These are phyloP conservation scores for Phytopythium sindhum DNA, from an alignment of 352 stramenopile genomes.

Conservation along the genomic window DNA sequence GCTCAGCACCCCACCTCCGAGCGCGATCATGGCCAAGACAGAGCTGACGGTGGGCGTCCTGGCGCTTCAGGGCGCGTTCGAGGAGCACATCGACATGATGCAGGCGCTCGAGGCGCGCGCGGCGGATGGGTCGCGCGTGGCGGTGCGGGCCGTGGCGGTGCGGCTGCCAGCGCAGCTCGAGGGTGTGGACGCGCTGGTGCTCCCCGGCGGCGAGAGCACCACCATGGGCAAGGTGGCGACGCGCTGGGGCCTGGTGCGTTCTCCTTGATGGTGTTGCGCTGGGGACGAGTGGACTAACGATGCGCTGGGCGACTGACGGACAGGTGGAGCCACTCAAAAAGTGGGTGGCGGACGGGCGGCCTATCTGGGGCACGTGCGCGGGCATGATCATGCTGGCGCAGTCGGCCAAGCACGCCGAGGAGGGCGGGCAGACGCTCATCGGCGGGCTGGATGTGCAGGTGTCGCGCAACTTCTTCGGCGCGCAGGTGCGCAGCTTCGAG, in stretches of 20 bases:
- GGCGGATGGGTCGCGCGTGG: conserved; percentile 23
- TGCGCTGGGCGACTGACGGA: not conserved
- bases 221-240: conserved; percentile 93
- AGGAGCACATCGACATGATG: conserved; percentile 89
- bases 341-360: conserved; percentile 64
- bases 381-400: conserved; percentile 96
- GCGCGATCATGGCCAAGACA: conserved; percentile 13
- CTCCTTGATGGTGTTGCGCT: not conserved
- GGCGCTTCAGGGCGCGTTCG: conserved; percentile 89
- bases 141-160: conserved; percentile 62
- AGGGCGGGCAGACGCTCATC: conserved; percentile 92
- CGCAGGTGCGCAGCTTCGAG: conserved; percentile 87
- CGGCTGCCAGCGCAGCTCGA: conserved; percentile 78
- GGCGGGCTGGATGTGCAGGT: conserved; percentile 94
- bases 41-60: conserved; percentile 76
- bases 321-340: conserved; percentile 69
- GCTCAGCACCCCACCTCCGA: not conserved
- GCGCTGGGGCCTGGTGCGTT: conserved; percentile 59
- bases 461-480: conserved; percentile 97
- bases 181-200: conserved; percentile 88
- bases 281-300: no score
- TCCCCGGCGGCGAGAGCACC: conserved; percentile 95
- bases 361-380: conserved; percentile 96
- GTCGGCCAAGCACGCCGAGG: conserved; percentile 77
- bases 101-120: conserved; percentile 32